Conservation (phyloP, 345 rosid species). For the Noccaea bulbosa region DNA sequence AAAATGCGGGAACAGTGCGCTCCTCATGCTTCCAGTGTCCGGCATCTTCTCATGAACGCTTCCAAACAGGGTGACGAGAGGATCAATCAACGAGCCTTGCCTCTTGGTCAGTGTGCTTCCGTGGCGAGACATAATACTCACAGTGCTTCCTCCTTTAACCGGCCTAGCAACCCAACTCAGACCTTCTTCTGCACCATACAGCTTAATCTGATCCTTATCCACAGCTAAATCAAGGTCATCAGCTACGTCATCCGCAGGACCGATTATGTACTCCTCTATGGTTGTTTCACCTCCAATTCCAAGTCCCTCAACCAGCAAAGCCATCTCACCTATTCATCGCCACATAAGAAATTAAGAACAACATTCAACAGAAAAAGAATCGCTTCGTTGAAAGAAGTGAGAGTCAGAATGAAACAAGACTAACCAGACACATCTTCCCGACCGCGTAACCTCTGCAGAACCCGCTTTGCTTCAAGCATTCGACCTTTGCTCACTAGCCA, state of each 20-base stretch:
- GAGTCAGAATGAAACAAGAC: conserved; percentile 36
- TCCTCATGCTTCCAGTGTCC: conserved; percentile 83
- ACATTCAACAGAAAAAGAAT: conserved; percentile 17
- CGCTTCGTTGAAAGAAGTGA: neutral
- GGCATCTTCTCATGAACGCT: conserved; percentile 87
- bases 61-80: conserved; percentile 86
- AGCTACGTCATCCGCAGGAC: conserved; percentile 57
- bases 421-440: conserved; percentile 92
- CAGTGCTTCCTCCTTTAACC: conserved; percentile 65
- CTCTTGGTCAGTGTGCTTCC: conserved; percentile 62
- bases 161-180: conserved; percentile 90
- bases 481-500: conserved; percentile 98
- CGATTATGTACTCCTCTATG: conserved; percentile 86
- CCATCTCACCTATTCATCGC: conserved; percentile 91
- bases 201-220: conserved; percentile 77
- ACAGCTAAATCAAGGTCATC: conserved; percentile 68
- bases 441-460: conserved; percentile 76
- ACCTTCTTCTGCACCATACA: conserved; percentile 88
- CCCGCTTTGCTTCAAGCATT: conserved; percentile 89
- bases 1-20: conserved; percentile 87
- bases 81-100: conserved; percentile 69
- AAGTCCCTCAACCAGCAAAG: conserved; percentile 93
- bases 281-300: conserved; percentile 83
- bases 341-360: neutral
- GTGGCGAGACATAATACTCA: conserved; percentile 66